Conservation (phyloP, 164 flowering plant genomes). For the Tetracentron sinense region DNA sequence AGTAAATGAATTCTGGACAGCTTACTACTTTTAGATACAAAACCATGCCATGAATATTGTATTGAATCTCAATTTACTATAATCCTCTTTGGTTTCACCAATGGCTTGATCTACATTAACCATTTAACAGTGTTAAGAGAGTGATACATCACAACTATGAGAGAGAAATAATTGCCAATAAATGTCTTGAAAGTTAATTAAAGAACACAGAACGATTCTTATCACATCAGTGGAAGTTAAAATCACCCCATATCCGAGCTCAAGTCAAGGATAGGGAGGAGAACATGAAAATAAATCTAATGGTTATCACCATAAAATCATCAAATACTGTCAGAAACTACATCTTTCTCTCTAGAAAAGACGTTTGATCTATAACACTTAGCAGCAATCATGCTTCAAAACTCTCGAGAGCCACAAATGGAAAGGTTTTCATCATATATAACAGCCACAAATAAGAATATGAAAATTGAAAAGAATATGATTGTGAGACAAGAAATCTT, state of each 20-base stretch:
- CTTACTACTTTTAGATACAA: constrained; percentile 86
- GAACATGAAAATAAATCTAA: too few species aligned
- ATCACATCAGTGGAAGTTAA: too few species aligned
- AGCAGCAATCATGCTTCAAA: not conserved
- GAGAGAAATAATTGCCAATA: not conserved
- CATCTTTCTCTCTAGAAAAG: too few species aligned
- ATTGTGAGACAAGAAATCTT: too few species aligned
- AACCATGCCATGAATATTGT: constrained; percentile 90
- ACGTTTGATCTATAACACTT: not conserved
- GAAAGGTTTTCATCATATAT: too few species aligned
- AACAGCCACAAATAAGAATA: not conserved
- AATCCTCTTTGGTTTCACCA: constrained; percentile 63
- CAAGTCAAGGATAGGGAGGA: too few species aligned
- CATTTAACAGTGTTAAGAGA: too few species aligned
- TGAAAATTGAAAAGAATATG: too few species aligned
- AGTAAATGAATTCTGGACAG: not conserved
- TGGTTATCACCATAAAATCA: not conserved
- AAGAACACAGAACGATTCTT: too few species aligned
- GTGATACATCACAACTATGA: too few species aligned
- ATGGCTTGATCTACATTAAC: constrained; percentile 74
- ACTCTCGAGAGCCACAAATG: not conserved
- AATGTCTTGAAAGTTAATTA: constrained; percentile 10
- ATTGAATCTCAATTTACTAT: constrained; percentile 35
- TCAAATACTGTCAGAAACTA: not conserved
- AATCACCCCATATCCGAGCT: too few species aligned